Conservation (phyloP, 2,329 filamentous ascomycete genomes). For the Aspergillus piperis region DNA sequence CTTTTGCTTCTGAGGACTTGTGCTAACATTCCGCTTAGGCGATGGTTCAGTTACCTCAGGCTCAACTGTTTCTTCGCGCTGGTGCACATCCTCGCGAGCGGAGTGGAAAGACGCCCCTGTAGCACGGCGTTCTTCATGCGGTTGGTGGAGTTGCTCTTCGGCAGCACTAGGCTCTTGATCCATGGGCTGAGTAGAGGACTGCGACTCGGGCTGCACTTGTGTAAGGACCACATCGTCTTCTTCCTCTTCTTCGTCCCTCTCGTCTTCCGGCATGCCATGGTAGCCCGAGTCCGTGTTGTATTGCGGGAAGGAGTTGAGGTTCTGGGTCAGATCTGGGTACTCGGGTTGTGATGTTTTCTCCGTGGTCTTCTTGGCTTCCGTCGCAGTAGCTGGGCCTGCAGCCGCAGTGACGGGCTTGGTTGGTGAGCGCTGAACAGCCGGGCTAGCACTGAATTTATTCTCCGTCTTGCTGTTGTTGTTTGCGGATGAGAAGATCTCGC, state of each 20-base stretch:
- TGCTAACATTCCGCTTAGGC: conserved; percentile 23
- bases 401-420: conserved; percentile 29
- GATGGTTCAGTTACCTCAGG: conserved; percentile 36
- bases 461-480: conserved; percentile 44
- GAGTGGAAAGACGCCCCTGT: conserved; percentile 52
- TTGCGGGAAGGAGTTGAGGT: conserved; percentile 42
- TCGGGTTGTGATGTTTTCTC: conserved; percentile 28
- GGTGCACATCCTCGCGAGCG: conserved; percentile 41
- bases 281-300: conserved; percentile 52
- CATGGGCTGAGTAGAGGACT: conserved; percentile 36
- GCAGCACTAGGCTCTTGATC: conserved; percentile 29
- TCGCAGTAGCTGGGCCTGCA: conserved; percentile 18
- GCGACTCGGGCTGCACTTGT: conserved; percentile 33
- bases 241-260: conserved; percentile 36
- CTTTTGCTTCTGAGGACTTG: conserved; percentile 17
- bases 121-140: conserved; percentile 38
- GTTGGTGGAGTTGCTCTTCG: conserved; percentile 23
- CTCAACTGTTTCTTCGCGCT: conserved; percentile 40
- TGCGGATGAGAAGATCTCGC: conserved; percentile 49
- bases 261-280: conserved; percentile 47
- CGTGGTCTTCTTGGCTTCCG: conserved; percentile 17
- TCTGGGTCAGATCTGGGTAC: conserved; percentile 34
- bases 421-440: conserved; percentile 38
- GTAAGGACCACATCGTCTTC: conserved; percentile 43
- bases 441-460: conserved; percentile 36